phyloP scores from a whole-genome alignment of 2,329 filamentous ascomycete species.

The Fusarium sp. region DNA sequence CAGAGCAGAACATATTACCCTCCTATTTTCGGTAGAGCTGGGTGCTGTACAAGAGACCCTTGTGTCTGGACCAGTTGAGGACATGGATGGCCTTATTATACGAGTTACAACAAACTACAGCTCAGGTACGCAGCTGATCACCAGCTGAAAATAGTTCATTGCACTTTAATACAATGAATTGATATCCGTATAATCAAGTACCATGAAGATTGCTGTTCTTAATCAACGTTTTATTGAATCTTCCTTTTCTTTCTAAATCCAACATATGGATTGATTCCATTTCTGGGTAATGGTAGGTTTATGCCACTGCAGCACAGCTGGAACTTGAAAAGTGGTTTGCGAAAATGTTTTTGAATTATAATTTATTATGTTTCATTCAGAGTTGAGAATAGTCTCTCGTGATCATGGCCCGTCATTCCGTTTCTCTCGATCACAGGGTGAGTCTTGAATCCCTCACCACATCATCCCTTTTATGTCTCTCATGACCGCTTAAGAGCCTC shows the following conservation, averaged over 20 bases:
- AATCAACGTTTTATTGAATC: neutral
- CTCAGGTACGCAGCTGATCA: neutral
- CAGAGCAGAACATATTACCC: neutral
- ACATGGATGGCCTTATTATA: neutral
- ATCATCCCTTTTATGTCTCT: neutral
- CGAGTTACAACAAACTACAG: neutral
- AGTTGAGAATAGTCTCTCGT: neutral
- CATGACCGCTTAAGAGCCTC: conserved; percentile 53
- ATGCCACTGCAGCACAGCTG: neutral
- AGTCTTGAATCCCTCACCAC: neutral
- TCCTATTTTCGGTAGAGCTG: neutral
- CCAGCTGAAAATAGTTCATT: neutral
- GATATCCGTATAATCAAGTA: neutral
- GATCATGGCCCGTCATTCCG: neutral
- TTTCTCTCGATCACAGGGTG: neutral
- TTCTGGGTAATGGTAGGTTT: neutral
- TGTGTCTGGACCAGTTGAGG: neutral
- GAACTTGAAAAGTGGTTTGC: neutral
- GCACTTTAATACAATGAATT: neutral
- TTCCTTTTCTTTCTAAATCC: neutral
- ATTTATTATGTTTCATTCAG: neutral
- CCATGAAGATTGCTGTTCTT: neutral
- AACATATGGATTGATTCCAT: neutral
- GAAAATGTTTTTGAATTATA: neutral
- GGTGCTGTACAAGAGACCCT: neutral